Evolutionary conservation across 768 basidiomycete genomes (phyloP).

Genomic region (Trichaptum fuscoviolaceum): DNA sequence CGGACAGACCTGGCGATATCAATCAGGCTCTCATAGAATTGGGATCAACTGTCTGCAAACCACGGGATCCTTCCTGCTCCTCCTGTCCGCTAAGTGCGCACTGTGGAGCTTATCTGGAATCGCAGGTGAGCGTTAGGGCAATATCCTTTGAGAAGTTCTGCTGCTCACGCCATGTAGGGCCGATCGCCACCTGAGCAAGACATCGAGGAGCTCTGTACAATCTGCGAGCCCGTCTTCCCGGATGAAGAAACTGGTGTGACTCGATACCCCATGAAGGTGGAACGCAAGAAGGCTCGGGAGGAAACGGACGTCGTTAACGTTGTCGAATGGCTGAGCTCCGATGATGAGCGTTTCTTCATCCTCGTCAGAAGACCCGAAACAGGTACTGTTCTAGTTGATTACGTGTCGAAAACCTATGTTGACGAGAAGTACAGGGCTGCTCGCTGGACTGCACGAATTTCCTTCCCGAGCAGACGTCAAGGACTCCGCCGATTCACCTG

Average conservation of each 20-base stretch:
- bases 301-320: slow-evolving; percentile 84
- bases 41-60: slow-evolving; percentile 89
- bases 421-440: slow-evolving; percentile 52
- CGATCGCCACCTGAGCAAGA: slow-evolving; percentile 30
- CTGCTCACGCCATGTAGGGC: slow-evolving; percentile 2
- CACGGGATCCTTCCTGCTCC: slow-evolving; percentile 69
- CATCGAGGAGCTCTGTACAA: slow-evolving; percentile 70
- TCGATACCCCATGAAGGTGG: slow-evolving; percentile 82
- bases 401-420: background rate
- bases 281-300: slow-evolving; percentile 76
- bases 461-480: slow-evolving; percentile 29
- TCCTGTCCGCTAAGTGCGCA: slow-evolving; percentile 64
- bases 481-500: background rate
- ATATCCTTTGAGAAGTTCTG: background rate
- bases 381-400: slow-evolving; percentile 41
- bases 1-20: slow-evolving; percentile 68
- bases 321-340: slow-evolving; percentile 63
- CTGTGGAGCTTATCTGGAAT: slow-evolving; percentile 58
- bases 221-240: slow-evolving; percentile 55
- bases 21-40: slow-evolving; percentile 95
- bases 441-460: slow-evolving; percentile 89
- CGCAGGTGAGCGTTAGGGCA: background rate
- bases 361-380: slow-evolving; percentile 78
- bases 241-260: slow-evolving; percentile 39
- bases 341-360: slow-evolving; percentile 55